Evolutionary conservation across 345 rosid species (phyloP), one percentile per base, ranked within the genome.

Genomic region (Carallia pectinifolia): DNA sequence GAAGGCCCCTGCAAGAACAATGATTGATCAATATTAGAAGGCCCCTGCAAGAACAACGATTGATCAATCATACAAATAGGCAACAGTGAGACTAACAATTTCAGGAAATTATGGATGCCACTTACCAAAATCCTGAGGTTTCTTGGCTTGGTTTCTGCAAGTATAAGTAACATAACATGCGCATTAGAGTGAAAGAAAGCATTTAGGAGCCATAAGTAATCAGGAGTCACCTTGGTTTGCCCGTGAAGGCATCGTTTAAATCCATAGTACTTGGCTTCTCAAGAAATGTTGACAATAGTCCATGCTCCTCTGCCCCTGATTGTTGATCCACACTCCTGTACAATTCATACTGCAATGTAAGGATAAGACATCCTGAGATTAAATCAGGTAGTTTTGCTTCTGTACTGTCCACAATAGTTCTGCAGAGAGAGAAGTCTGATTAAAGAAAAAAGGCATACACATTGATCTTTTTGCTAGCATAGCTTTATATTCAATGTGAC

Each of bases 311-410:
- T 79, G 66, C 82, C 31, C 87, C 80, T 9, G 81, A 69, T 54
- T 83, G 70, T 74, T 76, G 83, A 12, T 72, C 88, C 64, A 93
- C 85, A 70, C 97, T 86, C 82, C 84, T 91, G 79, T 88, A 88
- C 76, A 94, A 77, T 69, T 91, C 97, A 39, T 85, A 84, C 52
- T 67, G 81, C 23, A 23, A 23, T 23, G 69, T 81, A 70, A 0
- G 89, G 91, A 60, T 87, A 91, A n/a, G 95, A 64, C 92, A 91
- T 87, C 89, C 96, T 87, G 82, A 53, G 64, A 63, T 23, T 27
- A 8, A 64, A 58, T 59, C 31, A 33, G 2, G 33, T 56, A 12
- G 38, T 52, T 7, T 52, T 62, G 7, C 37, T 17, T 37, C 68
- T 29, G n/a, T 2, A 19, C 33, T 4, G 3, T 69, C 44, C 50